Percentiles rank a stretch among this genome's conserved stretches.
Evolutionary conservation across 2,329 filamentous ascomycete species (phyloP).

Genomic region (Penicillium sp.): DNA sequence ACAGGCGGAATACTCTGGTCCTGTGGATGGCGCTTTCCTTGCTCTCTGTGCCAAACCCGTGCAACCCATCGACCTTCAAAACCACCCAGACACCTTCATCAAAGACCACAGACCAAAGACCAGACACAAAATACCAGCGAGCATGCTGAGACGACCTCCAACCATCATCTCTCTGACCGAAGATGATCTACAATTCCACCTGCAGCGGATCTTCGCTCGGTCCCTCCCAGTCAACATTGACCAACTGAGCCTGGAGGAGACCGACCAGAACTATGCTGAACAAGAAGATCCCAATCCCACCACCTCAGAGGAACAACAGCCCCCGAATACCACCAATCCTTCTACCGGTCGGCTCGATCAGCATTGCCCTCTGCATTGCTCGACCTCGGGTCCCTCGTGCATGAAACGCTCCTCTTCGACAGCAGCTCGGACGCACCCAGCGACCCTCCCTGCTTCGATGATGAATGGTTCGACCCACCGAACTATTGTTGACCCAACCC

Average conservation of each 20-base stretch:
- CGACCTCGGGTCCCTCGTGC: conserved; percentile 10
- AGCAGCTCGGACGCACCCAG: not conserved
- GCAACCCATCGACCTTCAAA: conserved; percentile 1
- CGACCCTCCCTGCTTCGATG: conserved; percentile 11
- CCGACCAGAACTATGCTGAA: conserved; percentile 18
- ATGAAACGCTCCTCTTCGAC: not conserved
- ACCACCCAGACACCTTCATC: not conserved
- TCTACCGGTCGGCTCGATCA: conserved; percentile 5
- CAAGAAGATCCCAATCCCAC: not conserved
- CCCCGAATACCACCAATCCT: conserved; percentile 9
- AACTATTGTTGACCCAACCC: conserved; percentile 17
- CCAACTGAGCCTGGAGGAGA: conserved; percentile 26
- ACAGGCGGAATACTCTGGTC: not conserved
- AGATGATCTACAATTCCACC: conserved; percentile 41
- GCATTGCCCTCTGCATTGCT: not conserved
- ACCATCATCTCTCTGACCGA: conserved; percentile 42
- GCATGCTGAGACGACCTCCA: conserved; percentile 45
- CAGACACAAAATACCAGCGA: not conserved
- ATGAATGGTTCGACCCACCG: conserved; percentile 21
- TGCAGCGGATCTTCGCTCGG: conserved; percentile 33
- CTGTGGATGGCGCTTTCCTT: conserved; percentile 11
- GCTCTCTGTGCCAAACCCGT: too few relatives aligned
- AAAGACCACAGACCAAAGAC: too few relatives aligned
- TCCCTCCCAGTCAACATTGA: conserved; percentile 23
- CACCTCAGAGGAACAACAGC: conserved; percentile 1